A percentile compares a stretch with the other conserved stretches of the same genome.
These are phyloP conservation scores for Gelatoporia subvermispora DNA, from an alignment of 768 basidiomycete genomes.

Conservation along the genomic window DNA sequence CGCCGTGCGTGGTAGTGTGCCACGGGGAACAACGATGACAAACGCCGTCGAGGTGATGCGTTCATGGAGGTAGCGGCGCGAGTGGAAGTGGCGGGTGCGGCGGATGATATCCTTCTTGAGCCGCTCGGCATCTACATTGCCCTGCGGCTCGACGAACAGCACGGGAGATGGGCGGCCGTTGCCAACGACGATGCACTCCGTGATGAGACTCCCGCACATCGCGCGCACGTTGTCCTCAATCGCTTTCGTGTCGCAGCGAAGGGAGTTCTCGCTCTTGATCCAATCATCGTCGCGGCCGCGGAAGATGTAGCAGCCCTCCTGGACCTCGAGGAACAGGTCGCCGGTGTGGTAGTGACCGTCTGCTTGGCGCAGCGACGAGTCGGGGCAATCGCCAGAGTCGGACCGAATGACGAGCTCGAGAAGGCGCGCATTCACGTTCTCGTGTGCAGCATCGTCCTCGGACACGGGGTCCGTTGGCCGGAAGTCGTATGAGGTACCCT, in stretches of 20 bases:
- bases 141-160: slow-evolving; percentile 64
- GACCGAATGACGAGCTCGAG: slow-evolving; percentile 68
- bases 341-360: slow-evolving; percentile 80
- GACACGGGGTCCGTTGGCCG: slow-evolving; percentile 44
- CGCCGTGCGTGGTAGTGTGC: slow-evolving; percentile 70
- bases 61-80: slow-evolving; percentile 73
- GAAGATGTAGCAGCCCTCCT: slow-evolving; percentile 54
- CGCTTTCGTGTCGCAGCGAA: slow-evolving; percentile 76
- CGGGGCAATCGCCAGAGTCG: slow-evolving; percentile 66
- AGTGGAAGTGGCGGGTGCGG: slow-evolving; percentile 69
- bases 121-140: slow-evolving; percentile 47
- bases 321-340: slow-evolving; percentile 68
- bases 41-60: slow-evolving; percentile 61
- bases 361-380: slow-evolving; percentile 45
- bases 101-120: slow-evolving; percentile 70
- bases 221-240: slow-evolving; percentile 74
- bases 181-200: slow-evolving; percentile 75
- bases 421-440: slow-evolving; percentile 46
- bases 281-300: slow-evolving; percentile 79
- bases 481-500: slow-evolving; percentile 65
- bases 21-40: slow-evolving; percentile 60
- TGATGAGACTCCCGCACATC: slow-evolving; percentile 60
- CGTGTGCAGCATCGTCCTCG: slow-evolving; percentile 27
- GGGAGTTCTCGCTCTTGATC: slow-evolving; percentile 78
- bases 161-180: slow-evolving; percentile 71